Base-by-base conservation (phyloP, 1,284 basidiomycete genomes). In the Sporisorium exsertum region DNA sequence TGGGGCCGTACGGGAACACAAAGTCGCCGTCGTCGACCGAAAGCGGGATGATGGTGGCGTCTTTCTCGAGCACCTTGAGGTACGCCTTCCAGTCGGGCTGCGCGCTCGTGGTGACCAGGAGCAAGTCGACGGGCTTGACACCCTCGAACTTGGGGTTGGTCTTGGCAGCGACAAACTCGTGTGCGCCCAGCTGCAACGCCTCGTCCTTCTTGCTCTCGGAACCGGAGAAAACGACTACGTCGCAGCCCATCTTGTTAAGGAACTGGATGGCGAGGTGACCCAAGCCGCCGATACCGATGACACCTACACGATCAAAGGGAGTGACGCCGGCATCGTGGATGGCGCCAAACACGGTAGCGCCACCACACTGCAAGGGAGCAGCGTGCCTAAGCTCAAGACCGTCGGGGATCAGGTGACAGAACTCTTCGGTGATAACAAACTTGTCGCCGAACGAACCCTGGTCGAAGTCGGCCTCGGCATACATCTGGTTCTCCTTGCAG, bases 71-170 rank as follows among this genome's bases (percentile, higher is more conserved):
- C n/a, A 79, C 69, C 5, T 65, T 67, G 64, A 81, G 69, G 75
- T 78, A 83, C 12, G 58, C 55, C 43, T 74, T 63, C 82, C 82
- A 84, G 55, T 82, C 79, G 10, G 78, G 79, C 72, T 82, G 82
- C n/a, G 67, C 63, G 50, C 60, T 69, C n/a, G 81, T 74, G 47
- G 82, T 70, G 54, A 83, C 76, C n/a, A 83, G 50, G 42, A 84
- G 71, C 35, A 54, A 61, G 54, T 82, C 68, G 45, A 84, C 59
- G 0, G 76, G 76, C 68, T 80, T 78, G 63, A 83, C 72, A 32
- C 77, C 78, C 55, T 82, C 64, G 18, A 82, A 58, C 58, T 70
- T 69, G 9, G 79, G 76, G 74, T 78, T 80, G 61, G 33, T 73
- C 76, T 81, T 81, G 60, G 78, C 67, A 13, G 78, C 80, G 15